Percentiles rank a stretch among this genome's conserved stretches.
These are phyloP conservation scores for Trichophyton simii DNA, from an alignment of 2,329 filamentous ascomycete genomes.

Conservation along the genomic window DNA sequence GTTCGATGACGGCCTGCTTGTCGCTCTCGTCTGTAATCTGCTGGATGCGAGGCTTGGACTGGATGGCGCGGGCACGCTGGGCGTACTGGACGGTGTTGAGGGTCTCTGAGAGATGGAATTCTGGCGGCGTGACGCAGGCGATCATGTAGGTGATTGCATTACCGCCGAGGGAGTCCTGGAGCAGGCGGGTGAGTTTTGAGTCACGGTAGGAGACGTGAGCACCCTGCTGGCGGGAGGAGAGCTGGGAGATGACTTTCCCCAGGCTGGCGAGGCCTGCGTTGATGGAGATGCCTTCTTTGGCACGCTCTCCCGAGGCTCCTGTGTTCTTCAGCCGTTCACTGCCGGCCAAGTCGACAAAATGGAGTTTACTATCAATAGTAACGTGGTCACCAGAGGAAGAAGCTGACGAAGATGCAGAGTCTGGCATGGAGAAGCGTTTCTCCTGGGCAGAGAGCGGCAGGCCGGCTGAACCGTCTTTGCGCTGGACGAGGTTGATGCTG, in stretches of 20 bases:
- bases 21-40: conserved; percentile 78
- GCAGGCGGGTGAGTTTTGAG: conserved; percentile 84
- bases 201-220: conserved; percentile 95
- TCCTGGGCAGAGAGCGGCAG: conserved; percentile 47
- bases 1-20: conserved; percentile 85
- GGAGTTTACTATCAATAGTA: conserved; percentile 92
- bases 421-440: conserved; percentile 74
- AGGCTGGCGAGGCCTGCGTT: conserved; percentile 89
- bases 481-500: conserved; percentile 79
- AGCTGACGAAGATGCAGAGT: conserved; percentile 71
- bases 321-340: conserved; percentile 97
- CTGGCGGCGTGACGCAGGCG: conserved; percentile 89
- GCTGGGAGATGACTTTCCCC: conserved; percentile 95
- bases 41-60: conserved; percentile 94
- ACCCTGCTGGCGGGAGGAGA: conserved; percentile 76
- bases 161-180: conserved; percentile 92
- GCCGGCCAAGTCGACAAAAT: conserved; percentile 94
- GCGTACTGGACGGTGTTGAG: conserved; percentile 96
- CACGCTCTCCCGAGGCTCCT: conserved; percentile 83
- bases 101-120: conserved; percentile 95
- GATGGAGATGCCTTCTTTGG: conserved; percentile 94
- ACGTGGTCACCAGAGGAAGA: conserved; percentile 54
- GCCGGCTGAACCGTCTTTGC: conserved; percentile 47
- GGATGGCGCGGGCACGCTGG: conserved; percentile 86
- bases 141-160: conserved; percentile 99